Base-by-base conservation (phyloP, 495 filamentous ascomycete species). In the Penicillium crystallinum region DNA sequence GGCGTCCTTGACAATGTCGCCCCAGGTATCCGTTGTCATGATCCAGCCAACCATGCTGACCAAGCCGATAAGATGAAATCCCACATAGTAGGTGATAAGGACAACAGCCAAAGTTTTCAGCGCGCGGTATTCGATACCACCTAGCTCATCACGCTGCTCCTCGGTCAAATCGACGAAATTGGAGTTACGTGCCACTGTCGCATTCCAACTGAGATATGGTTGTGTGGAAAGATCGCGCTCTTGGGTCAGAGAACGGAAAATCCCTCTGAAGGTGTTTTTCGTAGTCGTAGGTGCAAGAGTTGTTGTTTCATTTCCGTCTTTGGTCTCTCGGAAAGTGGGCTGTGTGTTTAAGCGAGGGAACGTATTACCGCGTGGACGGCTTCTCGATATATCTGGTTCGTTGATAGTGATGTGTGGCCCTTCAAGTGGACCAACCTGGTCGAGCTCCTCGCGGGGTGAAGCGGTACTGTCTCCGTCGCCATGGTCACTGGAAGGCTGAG, bases 141-240 rank as follows among this genome's bases (percentile, higher is more conserved):
- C 91, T 11, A 97, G 75, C 63, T 97, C 92, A 57, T 97, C 89
- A 42, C 91, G 79, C 68, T 97, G 91, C 52, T 89, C 89, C 64
- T 95, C 88, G 0, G 85, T 89, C 44, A 97, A 70, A 64, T 91
- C 88, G 6, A 93, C 77, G 56, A 98, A 98, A 15, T 86, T 84
- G 23, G 91, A 96, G 63, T 97, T 97, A 35, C 93, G 80, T 15
- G 88, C 93, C 33, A 96, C 74, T 0, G 93, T 98, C 5, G 93
- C 89, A 64, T 91, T 82, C 83, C 89, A 97, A 64, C 89, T 96
- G 19, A 98, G 77, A 65, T 98, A 98, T 0, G 93, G 91, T 63
- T 81, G 74, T 19, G 85, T 86, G 21, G 75, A 48, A 7, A 64
- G 71, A 6, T 74, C 74, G 41, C 62, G 61, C 48, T 79, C 70